A percentile compares a stretch with the other conserved stretches of the same genome.
These are phyloP conservation scores for Hypomyces perniciosus DNA, from an alignment of 2,329 filamentous ascomycete genomes.

Conservation along the genomic window DNA sequence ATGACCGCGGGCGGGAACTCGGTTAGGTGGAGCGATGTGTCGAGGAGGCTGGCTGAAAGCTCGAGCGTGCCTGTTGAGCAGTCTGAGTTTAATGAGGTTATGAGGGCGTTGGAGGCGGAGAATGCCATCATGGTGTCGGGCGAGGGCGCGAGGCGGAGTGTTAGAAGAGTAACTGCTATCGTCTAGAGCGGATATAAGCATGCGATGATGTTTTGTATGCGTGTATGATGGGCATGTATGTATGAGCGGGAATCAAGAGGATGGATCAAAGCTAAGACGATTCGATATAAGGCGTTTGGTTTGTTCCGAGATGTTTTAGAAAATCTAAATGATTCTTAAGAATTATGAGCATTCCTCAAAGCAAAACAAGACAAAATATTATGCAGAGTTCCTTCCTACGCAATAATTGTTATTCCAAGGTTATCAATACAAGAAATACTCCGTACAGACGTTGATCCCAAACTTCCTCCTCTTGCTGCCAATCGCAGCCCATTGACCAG, in stretches of 20 bases:
- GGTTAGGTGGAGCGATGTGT: constrained; percentile 74
- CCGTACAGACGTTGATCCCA: neutral
- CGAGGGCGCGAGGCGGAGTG: constrained; percentile 75
- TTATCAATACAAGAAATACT: neutral
- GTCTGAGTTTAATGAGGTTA: constrained; percentile 74
- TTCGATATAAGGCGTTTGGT: neutral
- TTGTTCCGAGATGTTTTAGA: neutral
- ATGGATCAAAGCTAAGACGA: neutral
- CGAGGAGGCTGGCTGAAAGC: constrained; percentile 64
- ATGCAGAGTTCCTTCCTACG: neutral
- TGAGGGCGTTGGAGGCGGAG: constrained; percentile 77
- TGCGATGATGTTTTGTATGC: constrained; percentile 3
- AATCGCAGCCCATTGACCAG: neutral
- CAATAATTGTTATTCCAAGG: neutral
- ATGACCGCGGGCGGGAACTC: constrained; percentile 61
- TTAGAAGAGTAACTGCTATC: constrained; percentile 64
- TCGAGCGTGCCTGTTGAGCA: constrained; percentile 67
- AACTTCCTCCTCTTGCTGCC: neutral
- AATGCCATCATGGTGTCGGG: constrained; percentile 74
- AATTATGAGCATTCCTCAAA: neutral
- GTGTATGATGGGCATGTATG: neutral
- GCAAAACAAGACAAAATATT: no score
- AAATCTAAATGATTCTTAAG: no score
- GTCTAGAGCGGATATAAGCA: constrained; percentile 19
- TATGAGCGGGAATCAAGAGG: neutral